Evolutionary conservation across 768 basidiomycete genomes (phyloP), one percentile per base, ranked within the genome.

Genomic region (Hygrocybe punicea): DNA sequence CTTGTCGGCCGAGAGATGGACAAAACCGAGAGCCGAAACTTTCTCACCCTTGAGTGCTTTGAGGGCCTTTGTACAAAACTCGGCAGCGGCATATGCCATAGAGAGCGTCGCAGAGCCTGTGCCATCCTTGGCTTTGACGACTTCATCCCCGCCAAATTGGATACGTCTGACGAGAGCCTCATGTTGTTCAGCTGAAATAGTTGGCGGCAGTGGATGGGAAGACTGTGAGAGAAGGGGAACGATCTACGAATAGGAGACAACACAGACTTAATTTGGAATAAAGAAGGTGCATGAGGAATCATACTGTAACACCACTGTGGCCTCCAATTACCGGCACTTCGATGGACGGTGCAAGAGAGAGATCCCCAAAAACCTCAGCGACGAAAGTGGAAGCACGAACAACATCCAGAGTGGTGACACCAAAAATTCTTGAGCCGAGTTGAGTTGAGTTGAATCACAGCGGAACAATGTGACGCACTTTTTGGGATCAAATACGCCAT

Each of bases 361-460:
- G 76, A 65, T 91, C 79, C 16, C 82, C 84, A 60, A 87, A 69
- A 61, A 87, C 78, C 71, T 93, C 92, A 23, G 93, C 79, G 49
- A 95, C 89, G 69, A 99, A 98, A 45, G 94, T 94, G 13, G 94
- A 96, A n/a, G 97, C 86, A 64, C 97, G 94, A 69, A 98, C 91
- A 62, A 96, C 94, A 70, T 99, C 97, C 59, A 98, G 81, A 39
- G 97, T 98, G 51, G 96, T 98, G 52, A 98, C 94, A 81, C 97
- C 96, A 69, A 98, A 98, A 58, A 99, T 72, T 62, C 96, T 97
- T 65, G 3, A n/a, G 23, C 53, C 9, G 23, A 24, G 35, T 34
- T 19, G 48, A 51, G 29, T 49, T 3, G 39, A 17, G 25, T 36
- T 24, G 52, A 21, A 25, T 29, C n/a, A 19, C 24, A 40, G 37